Evolutionary conservation across 805 yeast genomes (phyloP).

Genomic region (Monosporozyma servazzii): DNA sequence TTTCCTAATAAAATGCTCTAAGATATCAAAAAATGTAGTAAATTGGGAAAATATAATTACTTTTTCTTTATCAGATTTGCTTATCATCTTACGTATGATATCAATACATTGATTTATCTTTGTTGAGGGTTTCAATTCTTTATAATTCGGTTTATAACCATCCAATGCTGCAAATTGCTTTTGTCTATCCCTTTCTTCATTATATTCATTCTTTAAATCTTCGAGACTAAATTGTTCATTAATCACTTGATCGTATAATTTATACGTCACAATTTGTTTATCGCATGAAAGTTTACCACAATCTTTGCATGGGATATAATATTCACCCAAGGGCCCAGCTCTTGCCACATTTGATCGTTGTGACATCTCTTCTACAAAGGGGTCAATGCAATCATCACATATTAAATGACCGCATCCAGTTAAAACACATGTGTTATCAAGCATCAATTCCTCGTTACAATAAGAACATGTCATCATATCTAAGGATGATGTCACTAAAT

Average conservation of each 20-base stretch:
- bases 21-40: slow-evolving; percentile 63
- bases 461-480: slow-evolving; percentile 44
- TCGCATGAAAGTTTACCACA: slow-evolving; percentile 40
- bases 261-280: slow-evolving; percentile 36
- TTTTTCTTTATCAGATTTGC: slow-evolving; percentile 54
- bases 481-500: slow-evolving; percentile 26
- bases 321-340: slow-evolving; percentile 24
- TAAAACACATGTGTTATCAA: slow-evolving; percentile 33
- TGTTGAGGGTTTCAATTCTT: slow-evolving; percentile 50
- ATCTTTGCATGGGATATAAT: slow-evolving; percentile 42
- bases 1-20: slow-evolving; percentile 42
- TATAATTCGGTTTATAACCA: slow-evolving; percentile 22
- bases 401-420: slow-evolving; percentile 67
- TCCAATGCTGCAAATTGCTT: slow-evolving; percentile 13
- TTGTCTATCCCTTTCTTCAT: slow-evolving; percentile 17
- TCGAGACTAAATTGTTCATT: slow-evolving; percentile 21
- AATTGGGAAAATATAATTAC: slow-evolving; percentile 81
- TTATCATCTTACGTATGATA: slow-evolving; percentile 43
- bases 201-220: slow-evolving; percentile 21
- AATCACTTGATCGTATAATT: slow-evolving; percentile 41
- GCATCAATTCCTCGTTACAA: slow-evolving; percentile 48
- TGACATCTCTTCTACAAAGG: slow-evolving; percentile 39
- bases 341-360: slow-evolving; percentile 20
- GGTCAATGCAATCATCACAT: slow-evolving; percentile 55
- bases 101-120: slow-evolving; percentile 58